phyloP scores from a whole-genome alignment of 805 yeast genomes.

The Wickerhamiella hasegawae region DNA sequence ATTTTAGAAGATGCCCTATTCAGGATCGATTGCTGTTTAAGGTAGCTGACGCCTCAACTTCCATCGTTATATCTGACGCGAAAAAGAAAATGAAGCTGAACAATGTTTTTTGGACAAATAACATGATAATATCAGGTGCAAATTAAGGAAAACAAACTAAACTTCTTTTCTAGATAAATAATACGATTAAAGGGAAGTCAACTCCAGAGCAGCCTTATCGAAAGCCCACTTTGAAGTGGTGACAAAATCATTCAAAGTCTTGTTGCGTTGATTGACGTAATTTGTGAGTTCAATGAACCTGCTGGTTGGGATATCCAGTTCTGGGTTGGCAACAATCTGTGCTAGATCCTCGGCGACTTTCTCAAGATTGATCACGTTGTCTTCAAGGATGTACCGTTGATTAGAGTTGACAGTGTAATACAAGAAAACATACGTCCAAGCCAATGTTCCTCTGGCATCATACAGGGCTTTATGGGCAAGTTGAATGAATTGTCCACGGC shows the following conservation, averaged over 20 bases:
- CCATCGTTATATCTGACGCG: no score
- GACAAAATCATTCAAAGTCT: not conserved
- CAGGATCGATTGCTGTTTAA: not conserved
- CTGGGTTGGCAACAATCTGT: not conserved
- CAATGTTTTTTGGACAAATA: not conserved
- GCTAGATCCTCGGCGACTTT: conserved; percentile 44
- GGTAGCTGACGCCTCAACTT: not conserved
- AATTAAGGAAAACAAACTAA: no score
- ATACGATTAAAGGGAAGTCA: no score
- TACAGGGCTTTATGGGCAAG: conserved; percentile 43
- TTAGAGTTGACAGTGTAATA: conserved; percentile 40
- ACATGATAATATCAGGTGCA: not conserved
- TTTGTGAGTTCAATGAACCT: not conserved
- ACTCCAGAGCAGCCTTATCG: no score
- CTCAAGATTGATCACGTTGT: conserved; percentile 47
- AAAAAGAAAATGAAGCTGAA: not conserved
- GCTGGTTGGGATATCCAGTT: not conserved
- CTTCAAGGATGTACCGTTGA: conserved; percentile 48
- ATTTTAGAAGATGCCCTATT: no score
- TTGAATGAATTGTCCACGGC: not conserved
- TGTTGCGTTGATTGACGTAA: conserved; percentile 1
- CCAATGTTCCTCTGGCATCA: conserved; percentile 56
- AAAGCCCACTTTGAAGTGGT: conserved; percentile 1
- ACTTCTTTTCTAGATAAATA: no score
- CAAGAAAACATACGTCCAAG: conserved; percentile 83